phyloP scores from a whole-genome alignment of 257 asterid genomes.

The Solanum paucissectum region DNA sequence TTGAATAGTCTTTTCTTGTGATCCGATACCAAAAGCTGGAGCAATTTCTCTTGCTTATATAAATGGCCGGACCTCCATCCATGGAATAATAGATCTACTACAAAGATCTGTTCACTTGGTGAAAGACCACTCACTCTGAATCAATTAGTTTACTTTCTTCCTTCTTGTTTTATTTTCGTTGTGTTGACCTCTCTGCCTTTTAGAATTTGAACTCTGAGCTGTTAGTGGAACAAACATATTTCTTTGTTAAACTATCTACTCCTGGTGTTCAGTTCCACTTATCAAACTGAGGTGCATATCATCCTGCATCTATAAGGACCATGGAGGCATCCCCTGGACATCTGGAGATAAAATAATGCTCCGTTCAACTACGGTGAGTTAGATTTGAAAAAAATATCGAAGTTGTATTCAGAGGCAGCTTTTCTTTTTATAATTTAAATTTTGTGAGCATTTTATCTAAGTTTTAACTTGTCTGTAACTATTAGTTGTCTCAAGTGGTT shows the following conservation, averaged over 20 bases:
- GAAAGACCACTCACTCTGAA: not conserved
- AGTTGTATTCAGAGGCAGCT: not conserved
- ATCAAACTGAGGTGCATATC: conserved; percentile 7
- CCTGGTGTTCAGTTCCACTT: conserved; percentile 12
- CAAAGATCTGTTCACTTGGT: not conserved
- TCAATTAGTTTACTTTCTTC: not conserved
- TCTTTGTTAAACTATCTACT: not conserved
- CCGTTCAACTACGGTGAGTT: conserved; percentile 17
- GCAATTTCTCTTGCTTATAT: conserved; percentile 5
- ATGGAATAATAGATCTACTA: conserved; percentile 6
- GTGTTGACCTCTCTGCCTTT: not conserved
- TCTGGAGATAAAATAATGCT: conserved; percentile 4
- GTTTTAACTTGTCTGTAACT: not conserved
- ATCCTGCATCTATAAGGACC: conserved; percentile 6
- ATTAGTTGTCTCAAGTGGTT: not conserved
- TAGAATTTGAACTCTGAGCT: not conserved
- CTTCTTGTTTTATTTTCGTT: not conserved
- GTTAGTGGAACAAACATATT: not conserved
- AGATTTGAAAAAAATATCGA: not conserved
- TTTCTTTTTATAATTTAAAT: not conserved
- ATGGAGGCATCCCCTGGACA: conserved; percentile 23
- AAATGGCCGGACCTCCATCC: not conserved
- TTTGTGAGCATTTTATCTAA: not conserved
- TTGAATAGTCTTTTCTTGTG: not conserved
- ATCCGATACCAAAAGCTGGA: conserved; percentile 15